Evolutionary conservation across 129 eudicot genomes (phyloP), one percentile per base, ranked within the genome.

Genomic region (Glebionis coronaria): DNA sequence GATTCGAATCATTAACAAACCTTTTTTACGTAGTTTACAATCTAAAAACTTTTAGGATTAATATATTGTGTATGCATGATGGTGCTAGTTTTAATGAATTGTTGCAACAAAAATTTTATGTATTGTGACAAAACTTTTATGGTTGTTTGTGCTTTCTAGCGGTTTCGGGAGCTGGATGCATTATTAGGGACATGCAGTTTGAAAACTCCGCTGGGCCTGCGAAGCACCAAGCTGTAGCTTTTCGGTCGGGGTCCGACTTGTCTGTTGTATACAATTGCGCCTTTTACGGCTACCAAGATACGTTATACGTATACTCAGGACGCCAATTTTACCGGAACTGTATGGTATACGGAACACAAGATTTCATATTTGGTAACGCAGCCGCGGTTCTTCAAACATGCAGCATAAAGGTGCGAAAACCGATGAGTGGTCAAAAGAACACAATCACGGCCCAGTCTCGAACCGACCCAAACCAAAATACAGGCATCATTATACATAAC

Each of bases 141-240:
- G 61, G 16, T 5, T 71, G 38, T 59, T 20, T 67, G 15, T 25
- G 60, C 56, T 15, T 28, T 21, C 52, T 64, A 85, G 92, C 70
- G 52, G 83, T 82, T 18, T 60, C 83, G 1, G 95, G 95, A 29
- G 73, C 73, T 9, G 90, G 90, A 31, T 79, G 84, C 62, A 81
- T 87, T 8, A 83, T 84, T 10, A 67, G 59, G 38, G 87, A 73
- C 68, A 84, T 87, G 78, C 78, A 84, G 9, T 83, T 86, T 58
- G 84, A 86, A 67, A 86, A 86, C 86, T 80, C 88, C 1, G 95
- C 95, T 3, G 89, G 95, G 9, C 90, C 95, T 7, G 74, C 86
- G 11, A 74, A 81, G 15, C 90, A 87, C 81, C 95, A 87, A 71
- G 95, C 87, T 0, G 95, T 84, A 1, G 95, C 95, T 46, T 82